A percentile compares a stretch with the other conserved stretches of the same genome.
Conservation (phyloP, 2,329 filamentous ascomycete species). For the Cladobotryum protrusum region DNA sequence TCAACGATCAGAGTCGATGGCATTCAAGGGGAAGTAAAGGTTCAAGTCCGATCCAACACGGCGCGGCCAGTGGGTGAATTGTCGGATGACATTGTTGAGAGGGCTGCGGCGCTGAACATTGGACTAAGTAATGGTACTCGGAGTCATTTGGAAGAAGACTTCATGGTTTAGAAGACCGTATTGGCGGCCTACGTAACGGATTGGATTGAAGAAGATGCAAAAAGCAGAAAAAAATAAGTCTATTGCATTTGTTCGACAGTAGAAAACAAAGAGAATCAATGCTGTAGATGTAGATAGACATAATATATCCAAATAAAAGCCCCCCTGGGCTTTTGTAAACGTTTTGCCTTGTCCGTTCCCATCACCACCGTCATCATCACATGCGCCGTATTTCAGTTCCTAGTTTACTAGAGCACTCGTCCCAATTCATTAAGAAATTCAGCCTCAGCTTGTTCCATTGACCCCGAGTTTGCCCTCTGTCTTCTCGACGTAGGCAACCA, state of each 20-base stretch:
- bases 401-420: too few relatives aligned
- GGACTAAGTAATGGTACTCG: slow-evolving; percentile 13
- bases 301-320: too few relatives aligned
- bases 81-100: slow-evolving; percentile 34
- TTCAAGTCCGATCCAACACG: slow-evolving; percentile 40
- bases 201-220: background rate
- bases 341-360: too few relatives aligned
- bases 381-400: too few relatives aligned
- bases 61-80: slow-evolving; percentile 17
- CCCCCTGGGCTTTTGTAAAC: too few relatives aligned
- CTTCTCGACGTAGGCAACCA: slow-evolving; percentile 74
- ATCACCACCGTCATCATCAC: too few relatives aligned
- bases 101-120: slow-evolving; percentile 37
- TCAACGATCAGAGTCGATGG: slow-evolving; percentile 49
- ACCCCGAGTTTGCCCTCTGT: slow-evolving; percentile 54
- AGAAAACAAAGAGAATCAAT: too few relatives aligned
- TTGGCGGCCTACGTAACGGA: background rate
- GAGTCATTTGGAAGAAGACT: slow-evolving; percentile 37
- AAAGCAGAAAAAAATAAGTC: background rate
- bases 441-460: slow-evolving; percentile 22
- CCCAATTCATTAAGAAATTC: too few relatives aligned
- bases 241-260: too few relatives aligned
- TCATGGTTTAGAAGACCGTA: slow-evolving; percentile 33
- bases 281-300: too few relatives aligned
- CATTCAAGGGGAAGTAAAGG: slow-evolving; percentile 50